phyloP scores from a whole-genome alignment of 306 rosid species.

The apple (Malus domestica) region ASM211411v1 NC_041797.1:8073501-8074000 shows the following conservation, averaged over 20 bases:
- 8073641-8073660: neutral
- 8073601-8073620: no score
- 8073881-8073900: neutral
- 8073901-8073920: constrained; percentile 54
- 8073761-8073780: constrained; percentile 82
- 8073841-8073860: neutral
- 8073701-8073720: neutral
- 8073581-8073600: no score
- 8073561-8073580: no score
- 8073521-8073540: no score
- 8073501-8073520: no score
- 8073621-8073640: neutral
- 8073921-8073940: constrained; percentile 81
- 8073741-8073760: constrained; percentile 72
- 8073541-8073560: no score
- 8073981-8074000: constrained; percentile 90
- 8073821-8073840: neutral
- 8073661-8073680: neutral
- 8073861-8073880: neutral
- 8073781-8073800: neutral
- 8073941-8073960: constrained; percentile 76
- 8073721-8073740: constrained; percentile 31
- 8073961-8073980: constrained; percentile 95
- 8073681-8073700: constrained; percentile 25
- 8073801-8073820: neutral